Conservation (phyloP, 2,329 filamentous ascomycete genomes). For the Dothiorella sarmentorum region DNA sequence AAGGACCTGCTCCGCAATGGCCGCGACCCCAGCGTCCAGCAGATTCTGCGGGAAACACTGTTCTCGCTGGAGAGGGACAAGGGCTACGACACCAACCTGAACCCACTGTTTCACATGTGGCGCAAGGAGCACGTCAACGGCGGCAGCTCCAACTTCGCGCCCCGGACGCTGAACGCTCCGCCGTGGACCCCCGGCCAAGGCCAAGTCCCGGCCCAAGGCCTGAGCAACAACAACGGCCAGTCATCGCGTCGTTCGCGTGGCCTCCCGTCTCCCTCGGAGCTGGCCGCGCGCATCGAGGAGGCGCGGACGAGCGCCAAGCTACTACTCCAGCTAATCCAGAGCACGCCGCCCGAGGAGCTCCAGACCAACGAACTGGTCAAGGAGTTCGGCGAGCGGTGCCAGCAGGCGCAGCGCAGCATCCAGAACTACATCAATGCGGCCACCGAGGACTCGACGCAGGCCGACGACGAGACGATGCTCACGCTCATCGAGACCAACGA, state of each 20-base stretch:
- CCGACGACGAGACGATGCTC: conserved; percentile 92
- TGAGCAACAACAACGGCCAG: neutral
- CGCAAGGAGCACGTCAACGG: conserved; percentile 47
- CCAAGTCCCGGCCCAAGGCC: neutral
- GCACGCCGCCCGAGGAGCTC: conserved; percentile 73
- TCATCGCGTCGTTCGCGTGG: conserved; percentile 17
- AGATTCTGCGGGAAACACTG: conserved; percentile 83
- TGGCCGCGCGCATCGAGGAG: conserved; percentile 82
- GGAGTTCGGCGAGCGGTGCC: conserved; percentile 87
- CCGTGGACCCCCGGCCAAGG: conserved; percentile 29
- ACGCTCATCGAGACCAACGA: conserved; percentile 94
- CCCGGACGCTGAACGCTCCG: conserved; percentile 44
- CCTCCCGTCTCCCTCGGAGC: conserved; percentile 68
- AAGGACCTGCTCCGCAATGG: conserved; percentile 71
- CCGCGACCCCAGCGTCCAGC: conserved; percentile 72
- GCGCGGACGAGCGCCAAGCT: conserved; percentile 86
- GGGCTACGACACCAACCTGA: conserved; percentile 69
- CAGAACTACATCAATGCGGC: conserved; percentile 75
- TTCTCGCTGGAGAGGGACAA: conserved; percentile 73
- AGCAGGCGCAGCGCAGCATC: conserved; percentile 73
- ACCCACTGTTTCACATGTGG: conserved; percentile 79
- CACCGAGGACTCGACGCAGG: conserved; percentile 61
- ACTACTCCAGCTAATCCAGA: conserved; percentile 86
- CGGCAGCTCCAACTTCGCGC: conserved; percentile 25
- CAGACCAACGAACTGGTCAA: conserved; percentile 82